These are phyloP conservation scores for Fusarium tupiense DNA, from an alignment of 2,329 filamentous ascomycete genomes.

Conservation along the genomic window DNA sequence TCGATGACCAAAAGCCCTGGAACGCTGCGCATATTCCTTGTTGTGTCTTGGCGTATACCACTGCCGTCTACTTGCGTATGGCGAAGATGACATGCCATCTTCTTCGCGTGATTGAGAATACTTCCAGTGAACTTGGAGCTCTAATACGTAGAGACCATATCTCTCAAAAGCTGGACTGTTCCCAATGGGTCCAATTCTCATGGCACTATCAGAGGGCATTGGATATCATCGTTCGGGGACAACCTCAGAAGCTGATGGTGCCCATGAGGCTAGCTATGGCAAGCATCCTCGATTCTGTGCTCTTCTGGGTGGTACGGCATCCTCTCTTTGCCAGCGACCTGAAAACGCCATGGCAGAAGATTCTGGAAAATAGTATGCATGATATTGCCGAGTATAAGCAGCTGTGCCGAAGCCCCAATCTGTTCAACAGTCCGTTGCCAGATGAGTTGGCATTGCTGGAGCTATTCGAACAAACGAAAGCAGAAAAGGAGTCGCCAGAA, in stretches of 20 bases:
- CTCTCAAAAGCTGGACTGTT: conserved; percentile 23
- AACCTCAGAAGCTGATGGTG: conserved; percentile 39
- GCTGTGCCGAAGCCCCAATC: conserved; percentile 17
- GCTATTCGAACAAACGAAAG: conserved; percentile 30
- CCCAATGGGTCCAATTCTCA: conserved; percentile 36
- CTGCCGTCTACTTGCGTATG: conserved; percentile 45
- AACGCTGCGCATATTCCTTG: conserved; percentile 46
- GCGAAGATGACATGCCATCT: conserved; percentile 42
- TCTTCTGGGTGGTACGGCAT: conserved; percentile 44
- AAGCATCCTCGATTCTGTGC: conserved; percentile 43
- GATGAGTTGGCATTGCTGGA: conserved; percentile 29
- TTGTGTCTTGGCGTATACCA: conserved; percentile 47
- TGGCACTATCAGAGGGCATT: conserved; percentile 45
- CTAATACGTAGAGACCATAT: conserved; percentile 30
- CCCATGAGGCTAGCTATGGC: conserved; percentile 48
- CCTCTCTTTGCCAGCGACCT: conserved; percentile 38
- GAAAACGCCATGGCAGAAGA: conserved; percentile 38
- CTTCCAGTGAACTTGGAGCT: conserved; percentile 36
- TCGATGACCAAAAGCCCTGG: conserved; percentile 35
- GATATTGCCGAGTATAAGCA: conserved; percentile 44
- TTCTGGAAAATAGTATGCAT: conserved; percentile 38
- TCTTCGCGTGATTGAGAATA: conserved; percentile 42
- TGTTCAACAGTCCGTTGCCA: conserved; percentile 25
- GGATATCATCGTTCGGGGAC: conserved; percentile 42
- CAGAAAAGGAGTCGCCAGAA: background rate